Conservation (phyloP, 2,329 filamentous ascomycete genomes). For the Fusarium dimerum region DNA sequence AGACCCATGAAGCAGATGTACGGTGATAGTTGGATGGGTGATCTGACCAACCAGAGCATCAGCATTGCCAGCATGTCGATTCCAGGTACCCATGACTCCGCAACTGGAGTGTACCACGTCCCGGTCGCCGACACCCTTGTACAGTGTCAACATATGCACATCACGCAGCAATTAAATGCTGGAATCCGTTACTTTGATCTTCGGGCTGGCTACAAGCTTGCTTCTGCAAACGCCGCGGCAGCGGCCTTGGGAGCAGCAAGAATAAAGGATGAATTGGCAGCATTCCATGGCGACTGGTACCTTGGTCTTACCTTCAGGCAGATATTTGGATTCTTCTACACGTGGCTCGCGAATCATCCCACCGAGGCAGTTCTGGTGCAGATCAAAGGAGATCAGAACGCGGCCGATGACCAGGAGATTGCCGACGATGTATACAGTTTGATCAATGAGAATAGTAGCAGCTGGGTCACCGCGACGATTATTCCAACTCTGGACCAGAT, state of each 20-base stretch:
- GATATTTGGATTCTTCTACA: neutral
- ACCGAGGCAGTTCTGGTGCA: neutral
- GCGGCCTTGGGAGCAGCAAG: neutral
- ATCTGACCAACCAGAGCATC: too few relatives aligned
- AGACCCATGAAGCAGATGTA: too few relatives aligned
- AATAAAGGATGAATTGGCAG: neutral
- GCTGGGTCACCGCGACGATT: neutral
- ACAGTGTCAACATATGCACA: neutral
- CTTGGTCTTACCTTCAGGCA: neutral
- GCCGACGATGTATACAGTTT: neutral
- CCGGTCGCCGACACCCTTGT: neutral
- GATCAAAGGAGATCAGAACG: neutral
- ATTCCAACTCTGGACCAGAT: neutral
- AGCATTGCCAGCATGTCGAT: too few relatives aligned
- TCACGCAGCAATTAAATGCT: neutral
- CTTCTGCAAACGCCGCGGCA: neutral
- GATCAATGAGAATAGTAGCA: neutral
- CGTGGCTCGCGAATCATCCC: neutral
- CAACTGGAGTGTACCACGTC: too few relatives aligned
- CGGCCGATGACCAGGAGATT: neutral
- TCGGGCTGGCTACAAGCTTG: neutral
- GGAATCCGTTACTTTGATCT: constrained; percentile 1
- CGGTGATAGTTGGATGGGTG: too few relatives aligned
- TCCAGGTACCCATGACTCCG: too few relatives aligned
- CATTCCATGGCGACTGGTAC: neutral